Evolutionary conservation across 805 yeast genomes (phyloP).

Genomic region (Priceomyces melissophilus): DNA sequence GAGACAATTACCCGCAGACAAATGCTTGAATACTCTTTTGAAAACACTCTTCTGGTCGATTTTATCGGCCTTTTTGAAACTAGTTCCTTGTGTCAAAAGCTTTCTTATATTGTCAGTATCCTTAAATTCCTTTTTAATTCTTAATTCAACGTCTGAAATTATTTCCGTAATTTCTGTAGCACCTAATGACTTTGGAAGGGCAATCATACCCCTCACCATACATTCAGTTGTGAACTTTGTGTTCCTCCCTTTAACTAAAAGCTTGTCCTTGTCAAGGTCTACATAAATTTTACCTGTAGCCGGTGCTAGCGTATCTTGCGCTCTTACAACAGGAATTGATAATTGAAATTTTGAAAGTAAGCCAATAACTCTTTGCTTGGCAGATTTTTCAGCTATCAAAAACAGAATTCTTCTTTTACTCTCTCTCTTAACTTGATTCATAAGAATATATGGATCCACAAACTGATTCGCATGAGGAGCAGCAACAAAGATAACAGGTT

Average conservation of each 20-base stretch:
- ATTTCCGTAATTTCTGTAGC: slow-evolving; percentile 67
- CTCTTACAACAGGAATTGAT: slow-evolving; percentile 88
- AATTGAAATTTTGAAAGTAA: slow-evolving; percentile 68
- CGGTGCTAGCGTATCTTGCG: slow-evolving; percentile 74
- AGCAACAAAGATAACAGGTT: slow-evolving; percentile 89
- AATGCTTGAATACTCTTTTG: slow-evolving; percentile 77
- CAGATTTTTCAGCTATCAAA: slow-evolving; percentile 80
- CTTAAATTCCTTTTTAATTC: slow-evolving; percentile 66
- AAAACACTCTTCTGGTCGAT: slow-evolving; percentile 86
- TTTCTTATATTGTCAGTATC: slow-evolving; percentile 43
- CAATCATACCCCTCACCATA: slow-evolving; percentile 61
- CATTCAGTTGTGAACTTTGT: slow-evolving; percentile 68
- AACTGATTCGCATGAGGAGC: slow-evolving; percentile 98
- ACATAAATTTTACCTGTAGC: slow-evolving; percentile 67
- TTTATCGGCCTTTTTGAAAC: slow-evolving; percentile 71
- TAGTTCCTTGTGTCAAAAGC: slow-evolving; percentile 48
- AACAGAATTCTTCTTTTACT: slow-evolving; percentile 71
- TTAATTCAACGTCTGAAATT: slow-evolving; percentile 66
- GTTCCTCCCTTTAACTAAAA: slow-evolving; percentile 57
- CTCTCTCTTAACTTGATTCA: slow-evolving; percentile 72
- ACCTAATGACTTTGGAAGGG: slow-evolving; percentile 76
- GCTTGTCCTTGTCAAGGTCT: slow-evolving; percentile 50
- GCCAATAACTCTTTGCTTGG: slow-evolving; percentile 66
- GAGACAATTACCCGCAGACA: slow-evolving; percentile 73
- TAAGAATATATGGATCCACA: slow-evolving; percentile 74